phyloP scores from a whole-genome alignment of 352 stramenopile genomes.

The Globisporangium spinosum region DNA sequence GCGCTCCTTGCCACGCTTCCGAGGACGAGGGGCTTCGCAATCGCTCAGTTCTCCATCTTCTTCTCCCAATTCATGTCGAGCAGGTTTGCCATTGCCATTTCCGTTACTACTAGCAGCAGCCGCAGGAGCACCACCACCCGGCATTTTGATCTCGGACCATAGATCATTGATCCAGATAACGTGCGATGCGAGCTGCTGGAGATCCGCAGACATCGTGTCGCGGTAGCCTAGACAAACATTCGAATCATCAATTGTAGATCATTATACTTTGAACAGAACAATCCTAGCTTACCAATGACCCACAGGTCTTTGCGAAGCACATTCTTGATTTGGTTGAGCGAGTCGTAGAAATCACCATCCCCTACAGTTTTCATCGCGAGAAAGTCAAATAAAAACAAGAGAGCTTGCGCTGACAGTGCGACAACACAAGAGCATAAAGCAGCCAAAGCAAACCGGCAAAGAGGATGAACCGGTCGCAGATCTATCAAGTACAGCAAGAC shows the following conservation, averaged over 20 bases:
- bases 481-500: conserved; percentile 29
- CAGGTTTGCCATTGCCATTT: conserved; percentile 14
- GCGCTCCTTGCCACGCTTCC: conserved; percentile 10
- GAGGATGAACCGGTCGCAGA: conserved; percentile 80
- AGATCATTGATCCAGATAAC: conserved; percentile 76
- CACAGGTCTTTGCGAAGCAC: conserved; percentile 82
- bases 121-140: background rate
- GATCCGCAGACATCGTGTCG: conserved; percentile 63
- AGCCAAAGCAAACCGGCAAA: conserved; percentile 48
- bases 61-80: conserved; percentile 2
- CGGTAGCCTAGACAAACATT: conserved; percentile 45
- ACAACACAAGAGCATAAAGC: background rate
- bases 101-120: conserved; percentile 3
- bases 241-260: background rate
- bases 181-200: conserved; percentile 73
- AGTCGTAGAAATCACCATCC: conserved; percentile 86
- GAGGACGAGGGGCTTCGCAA: background rate
- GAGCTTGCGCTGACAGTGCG: background rate
- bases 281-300: conserved; percentile 59
- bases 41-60: conserved; percentile 11
- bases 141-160: conserved; percentile 43
- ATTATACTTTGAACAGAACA: background rate
- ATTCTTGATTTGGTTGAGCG: conserved; percentile 76
- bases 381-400: conserved; percentile 6
- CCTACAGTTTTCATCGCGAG: conserved; percentile 25